Conservation (phyloP, 2,329 filamentous ascomycete species). For the Exserohilum rostratum region DNA sequence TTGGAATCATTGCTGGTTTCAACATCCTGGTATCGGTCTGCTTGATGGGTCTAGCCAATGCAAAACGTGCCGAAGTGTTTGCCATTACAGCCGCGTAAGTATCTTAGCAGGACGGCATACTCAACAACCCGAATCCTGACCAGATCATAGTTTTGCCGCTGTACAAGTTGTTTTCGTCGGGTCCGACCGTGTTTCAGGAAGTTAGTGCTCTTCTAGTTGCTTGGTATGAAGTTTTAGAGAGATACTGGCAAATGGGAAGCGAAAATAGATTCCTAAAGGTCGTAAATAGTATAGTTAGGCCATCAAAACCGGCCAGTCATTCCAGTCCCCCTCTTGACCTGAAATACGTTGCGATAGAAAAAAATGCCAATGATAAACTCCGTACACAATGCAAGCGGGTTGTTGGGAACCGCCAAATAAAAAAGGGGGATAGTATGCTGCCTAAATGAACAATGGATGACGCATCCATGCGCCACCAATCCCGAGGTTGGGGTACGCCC, state of each 20-base stretch:
- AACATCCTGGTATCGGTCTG: background rate
- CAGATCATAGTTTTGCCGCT: background rate
- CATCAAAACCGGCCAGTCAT: too few species aligned
- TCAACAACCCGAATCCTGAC: background rate
- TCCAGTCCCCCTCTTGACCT: background rate
- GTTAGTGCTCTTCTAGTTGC: background rate
- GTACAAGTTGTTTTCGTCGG: conserved; percentile 4
- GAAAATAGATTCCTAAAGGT: background rate
- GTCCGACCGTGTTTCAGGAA: background rate
- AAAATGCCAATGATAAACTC: background rate
- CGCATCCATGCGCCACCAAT: background rate
- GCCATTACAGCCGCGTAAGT: conserved; percentile 8
- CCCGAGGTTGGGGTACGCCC: background rate
- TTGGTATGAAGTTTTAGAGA: background rate
- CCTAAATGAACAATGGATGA: background rate
- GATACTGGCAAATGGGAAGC: background rate
- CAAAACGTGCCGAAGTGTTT: background rate
- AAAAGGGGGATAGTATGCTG: background rate
- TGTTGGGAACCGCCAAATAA: too few species aligned
- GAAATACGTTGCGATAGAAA: background rate
- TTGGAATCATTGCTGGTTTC: background rate
- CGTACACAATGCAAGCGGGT: too few species aligned
- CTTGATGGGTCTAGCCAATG: background rate
- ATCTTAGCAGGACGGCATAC: rapidly evolving
- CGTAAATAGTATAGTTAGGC: too few species aligned